Base-by-base conservation (phyloP, 345 rosid species). In the Syzygium aqueum region DNA sequence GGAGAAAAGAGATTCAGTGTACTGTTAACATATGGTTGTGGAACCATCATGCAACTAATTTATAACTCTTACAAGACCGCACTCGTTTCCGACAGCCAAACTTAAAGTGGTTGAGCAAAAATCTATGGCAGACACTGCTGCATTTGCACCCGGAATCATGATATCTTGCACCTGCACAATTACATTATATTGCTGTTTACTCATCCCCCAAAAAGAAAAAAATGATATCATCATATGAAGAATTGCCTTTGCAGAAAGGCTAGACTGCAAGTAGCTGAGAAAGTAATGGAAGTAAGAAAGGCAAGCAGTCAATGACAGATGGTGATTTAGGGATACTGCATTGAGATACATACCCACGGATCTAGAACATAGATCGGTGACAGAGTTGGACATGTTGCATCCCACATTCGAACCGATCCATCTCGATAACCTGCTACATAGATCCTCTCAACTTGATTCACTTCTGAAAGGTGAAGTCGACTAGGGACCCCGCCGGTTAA, bases 341-440 rank as follows among this genome's bases (percentile, higher is more conserved):
- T 33, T 33, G 49, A 73, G 80, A 73, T 14, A 73, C 80, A 22
- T 84, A 95, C 98, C 95, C 94, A 91, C 82, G 94, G 89, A 88
- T 91, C 93, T 61, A 95, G 84, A 87, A 89, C 86, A 87, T 91
- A 92, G 77, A 95, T 90, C 86, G 90, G 98, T 33, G 92, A 92
- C n/a, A 94, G 89, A 87, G 92, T 84, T 59, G 95, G 96, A 91
- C 90, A 93, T 82, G 95, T 94, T 84, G 98, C 96, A 90, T 95
- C 95, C 99, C 98, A 97, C 86, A 96, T 90, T 88, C 92, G 92
- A 89, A 94, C 92, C 88, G 96, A 94, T 87, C 98, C 99, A 86
- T 97, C 96, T 90, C 90, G 92, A 92, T 97, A 96, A 88, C 99
- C 99, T 88, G 98, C 95, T 89, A 94, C 49, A 90, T 94, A 96